Conservation (phyloP, 495 filamentous ascomycete genomes). For the Pyronema domesticum region DNA sequence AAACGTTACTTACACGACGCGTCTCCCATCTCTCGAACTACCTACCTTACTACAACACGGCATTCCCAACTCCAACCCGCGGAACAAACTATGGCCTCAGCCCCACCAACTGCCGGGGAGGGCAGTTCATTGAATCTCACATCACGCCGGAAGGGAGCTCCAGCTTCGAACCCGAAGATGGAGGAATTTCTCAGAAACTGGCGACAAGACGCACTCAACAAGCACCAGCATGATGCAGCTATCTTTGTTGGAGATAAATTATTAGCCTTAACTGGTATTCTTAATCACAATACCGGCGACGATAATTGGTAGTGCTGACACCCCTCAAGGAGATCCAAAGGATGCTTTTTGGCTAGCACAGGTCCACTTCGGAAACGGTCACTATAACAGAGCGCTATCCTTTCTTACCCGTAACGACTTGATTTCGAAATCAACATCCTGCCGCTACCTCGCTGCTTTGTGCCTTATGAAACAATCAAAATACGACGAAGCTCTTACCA, state of each 20-base stretch:
- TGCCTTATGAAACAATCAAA: slow-evolving; percentile 81
- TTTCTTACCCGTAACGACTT: slow-evolving; percentile 75
- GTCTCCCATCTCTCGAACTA: too few species aligned
- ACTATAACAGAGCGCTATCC: slow-evolving; percentile 74
- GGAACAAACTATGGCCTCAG: too few species aligned
- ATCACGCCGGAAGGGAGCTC: not conserved
- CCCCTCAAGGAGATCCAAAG: slow-evolving; percentile 52
- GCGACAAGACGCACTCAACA: slow-evolving; percentile 82
- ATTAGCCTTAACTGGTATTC: slow-evolving; percentile 73
- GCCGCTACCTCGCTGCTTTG: slow-evolving; percentile 78
- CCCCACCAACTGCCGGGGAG: not conserved
- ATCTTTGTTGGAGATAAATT: slow-evolving; percentile 96
- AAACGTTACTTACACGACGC: too few species aligned
- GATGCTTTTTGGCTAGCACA: slow-evolving; percentile 92
- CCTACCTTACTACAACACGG: too few species aligned
- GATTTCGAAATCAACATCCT: slow-evolving; percentile 60
- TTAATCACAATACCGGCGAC: not conserved
- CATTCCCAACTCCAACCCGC: too few species aligned
- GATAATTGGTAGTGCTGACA: not conserved
- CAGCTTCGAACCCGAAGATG: slow-evolving; percentile 34
- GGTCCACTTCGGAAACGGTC: slow-evolving; percentile 82
- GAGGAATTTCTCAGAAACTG: slow-evolving; percentile 80
- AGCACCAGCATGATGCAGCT: slow-evolving; percentile 85
- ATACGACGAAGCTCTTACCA: slow-evolving; percentile 67
- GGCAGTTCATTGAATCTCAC: not conserved